Evolutionary conservation across 2,329 filamentous ascomycete genomes (phyloP).

Genomic region (Triangularia verruculosa): DNA sequence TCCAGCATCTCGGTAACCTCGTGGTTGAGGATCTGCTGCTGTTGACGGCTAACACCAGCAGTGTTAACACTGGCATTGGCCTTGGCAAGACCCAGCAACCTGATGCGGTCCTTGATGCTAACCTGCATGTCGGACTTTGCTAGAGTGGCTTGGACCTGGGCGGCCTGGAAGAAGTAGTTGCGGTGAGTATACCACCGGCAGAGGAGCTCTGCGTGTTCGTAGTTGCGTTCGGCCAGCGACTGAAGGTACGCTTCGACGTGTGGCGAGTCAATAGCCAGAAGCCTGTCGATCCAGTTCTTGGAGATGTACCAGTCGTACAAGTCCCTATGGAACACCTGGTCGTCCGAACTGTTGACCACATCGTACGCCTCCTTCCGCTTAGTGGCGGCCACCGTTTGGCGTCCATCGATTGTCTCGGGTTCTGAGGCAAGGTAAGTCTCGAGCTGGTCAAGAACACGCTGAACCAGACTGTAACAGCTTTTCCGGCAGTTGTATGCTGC

Average conservation of each 20-base stretch:
- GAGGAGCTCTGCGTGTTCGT: constrained; percentile 81
- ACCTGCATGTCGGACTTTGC: constrained; percentile 80
- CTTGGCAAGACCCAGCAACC: constrained; percentile 85
- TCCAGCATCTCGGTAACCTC: constrained; percentile 84
- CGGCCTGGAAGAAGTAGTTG: constrained; percentile 79
- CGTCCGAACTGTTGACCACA: constrained; percentile 81
- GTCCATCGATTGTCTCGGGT: constrained; percentile 74
- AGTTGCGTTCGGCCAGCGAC: constrained; percentile 67
- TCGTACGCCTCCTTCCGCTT: constrained; percentile 86
- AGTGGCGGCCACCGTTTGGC: constrained; percentile 69
- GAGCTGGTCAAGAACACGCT: constrained; percentile 73
- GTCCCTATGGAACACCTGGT: constrained; percentile 92
- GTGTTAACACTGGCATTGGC: constrained; percentile 86
- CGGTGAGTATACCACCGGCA: constrained; percentile 91
- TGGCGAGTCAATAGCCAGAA: constrained; percentile 79
- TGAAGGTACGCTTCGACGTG: constrained; percentile 85
- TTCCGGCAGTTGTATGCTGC: constrained; percentile 68
- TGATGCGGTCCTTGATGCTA: constrained; percentile 79
- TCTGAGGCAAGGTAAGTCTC: constrained; percentile 68
- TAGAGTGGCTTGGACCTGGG: constrained; percentile 78
- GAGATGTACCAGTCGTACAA: constrained; percentile 97
- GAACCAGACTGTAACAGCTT: constrained; percentile 82
- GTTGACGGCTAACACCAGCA: constrained; percentile 70
- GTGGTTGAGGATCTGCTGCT: constrained; percentile 80
- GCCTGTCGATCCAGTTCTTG: constrained; percentile 78